phyloP scores from a whole-genome alignment of 352 stramenopile genomes.

The Stramenopiles sp. region DNA sequence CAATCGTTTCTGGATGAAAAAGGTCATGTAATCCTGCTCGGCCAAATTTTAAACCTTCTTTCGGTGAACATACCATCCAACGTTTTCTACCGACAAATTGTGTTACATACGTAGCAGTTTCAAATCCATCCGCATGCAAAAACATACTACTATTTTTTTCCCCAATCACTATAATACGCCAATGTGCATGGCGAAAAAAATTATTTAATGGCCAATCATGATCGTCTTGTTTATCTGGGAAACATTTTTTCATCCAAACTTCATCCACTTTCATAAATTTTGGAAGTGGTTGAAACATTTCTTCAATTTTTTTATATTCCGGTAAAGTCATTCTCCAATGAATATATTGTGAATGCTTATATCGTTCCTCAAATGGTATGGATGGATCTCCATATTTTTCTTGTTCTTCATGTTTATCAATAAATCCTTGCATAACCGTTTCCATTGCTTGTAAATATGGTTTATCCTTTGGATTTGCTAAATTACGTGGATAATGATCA shows the following conservation, averaged over 20 bases:
- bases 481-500: neutral
- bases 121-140: constrained; percentile 20
- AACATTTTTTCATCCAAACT: constrained; percentile 7
- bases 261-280: constrained; percentile 9
- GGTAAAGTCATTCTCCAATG: constrained; percentile 3
- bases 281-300: neutral
- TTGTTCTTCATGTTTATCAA: neutral
- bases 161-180: constrained; percentile 22
- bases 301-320: neutral
- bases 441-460: neutral
- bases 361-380: neutral
- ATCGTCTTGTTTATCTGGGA: neutral
- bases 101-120: constrained; percentile 16
- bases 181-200: constrained; percentile 15
- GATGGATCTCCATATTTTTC: neutral
- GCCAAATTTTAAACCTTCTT: neutral
- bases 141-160: constrained; percentile 19
- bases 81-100: constrained; percentile 18
- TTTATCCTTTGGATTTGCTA: neutral
- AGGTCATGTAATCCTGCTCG: constrained; percentile 7
- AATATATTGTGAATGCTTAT: neutral
- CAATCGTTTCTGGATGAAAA: constrained; percentile 11
- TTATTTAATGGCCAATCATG: neutral
- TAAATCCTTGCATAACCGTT: neutral
- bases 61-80: constrained; percentile 19